Percentiles rank a stretch among this genome's conserved stretches.
Conservation (phyloP, 148 eudicot species). For the Fallopia convolvulus region DNA sequence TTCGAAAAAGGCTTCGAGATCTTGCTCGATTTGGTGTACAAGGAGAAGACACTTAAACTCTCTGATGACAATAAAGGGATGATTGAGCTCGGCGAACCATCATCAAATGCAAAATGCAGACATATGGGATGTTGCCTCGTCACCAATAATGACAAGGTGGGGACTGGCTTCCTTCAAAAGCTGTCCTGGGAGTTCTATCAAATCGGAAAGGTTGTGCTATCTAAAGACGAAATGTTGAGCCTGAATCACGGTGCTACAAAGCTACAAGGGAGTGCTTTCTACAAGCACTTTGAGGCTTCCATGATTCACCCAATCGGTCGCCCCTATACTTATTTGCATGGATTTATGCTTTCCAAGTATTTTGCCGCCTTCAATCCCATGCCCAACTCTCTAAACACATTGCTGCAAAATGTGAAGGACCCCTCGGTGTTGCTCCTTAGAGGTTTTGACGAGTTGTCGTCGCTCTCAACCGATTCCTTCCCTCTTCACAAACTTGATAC, state of each 20-base stretch:
- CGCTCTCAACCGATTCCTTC: not conserved
- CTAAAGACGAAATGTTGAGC: not conserved
- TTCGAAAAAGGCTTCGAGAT: not conserved
- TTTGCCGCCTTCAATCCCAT: not conserved
- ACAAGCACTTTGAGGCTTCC: no score
- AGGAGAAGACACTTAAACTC: not conserved
- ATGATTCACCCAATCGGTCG: no score
- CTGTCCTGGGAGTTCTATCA: not conserved
- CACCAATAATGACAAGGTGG: not conserved
- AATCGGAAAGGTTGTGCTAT: not conserved
- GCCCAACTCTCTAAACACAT: not conserved
- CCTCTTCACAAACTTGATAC: not conserved
- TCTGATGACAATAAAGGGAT: not conserved
- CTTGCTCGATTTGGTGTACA: not conserved
- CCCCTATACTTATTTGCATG: no score
- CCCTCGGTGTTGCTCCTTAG: not conserved
- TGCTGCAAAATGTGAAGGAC: not conserved
- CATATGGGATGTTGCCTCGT: not conserved
- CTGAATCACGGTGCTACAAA: not conserved
- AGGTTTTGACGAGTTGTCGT: not conserved
- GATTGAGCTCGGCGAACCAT: not conserved
- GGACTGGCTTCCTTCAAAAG: no score
- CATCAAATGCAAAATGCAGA: not conserved
- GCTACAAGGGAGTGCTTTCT: no score
- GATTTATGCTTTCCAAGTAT: not conserved